A percentile compares a stretch with the other conserved stretches of the same genome.
phyloP scores from a whole-genome alignment of 2,329 filamentous ascomycete genomes.

The Gaeumannomyces sp. region DNA sequence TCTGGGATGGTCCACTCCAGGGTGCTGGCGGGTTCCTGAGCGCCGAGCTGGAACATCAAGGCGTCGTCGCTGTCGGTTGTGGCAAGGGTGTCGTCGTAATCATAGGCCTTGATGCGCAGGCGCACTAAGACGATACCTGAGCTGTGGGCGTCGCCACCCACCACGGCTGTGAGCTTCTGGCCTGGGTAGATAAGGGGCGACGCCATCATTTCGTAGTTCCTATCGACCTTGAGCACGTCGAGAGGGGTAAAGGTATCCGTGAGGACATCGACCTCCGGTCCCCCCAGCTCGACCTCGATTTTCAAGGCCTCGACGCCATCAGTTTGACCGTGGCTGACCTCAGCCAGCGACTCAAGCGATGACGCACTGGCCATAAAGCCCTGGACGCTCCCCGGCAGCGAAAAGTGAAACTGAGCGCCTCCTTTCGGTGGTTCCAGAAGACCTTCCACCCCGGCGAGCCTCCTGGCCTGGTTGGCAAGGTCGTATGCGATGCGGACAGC shows the following conservation, averaged over 20 bases:
- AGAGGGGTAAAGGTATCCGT: constrained; percentile 22
- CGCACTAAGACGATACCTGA: constrained; percentile 1
- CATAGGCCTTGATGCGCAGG: constrained; percentile 16
- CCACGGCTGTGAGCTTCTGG: constrained; percentile 17
- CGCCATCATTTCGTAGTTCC: constrained; percentile 20
- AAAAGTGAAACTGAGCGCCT: constrained; percentile 31
- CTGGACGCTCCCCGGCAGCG: constrained; percentile 29
- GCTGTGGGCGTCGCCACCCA: constrained; percentile 12
- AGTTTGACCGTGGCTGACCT: constrained; percentile 12
- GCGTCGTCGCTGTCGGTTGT: constrained; percentile 6
- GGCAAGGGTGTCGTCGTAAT: constrained; percentile 10
- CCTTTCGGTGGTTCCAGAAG: constrained; percentile 21
- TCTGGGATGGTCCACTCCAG: constrained; percentile 19
- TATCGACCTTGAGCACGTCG: constrained; percentile 17
- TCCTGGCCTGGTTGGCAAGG: constrained; percentile 22
- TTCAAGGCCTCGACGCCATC: constrained; percentile 8
- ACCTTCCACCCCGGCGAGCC: constrained; percentile 17
- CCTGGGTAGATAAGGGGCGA: constrained; percentile 25
- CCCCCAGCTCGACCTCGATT: neutral
- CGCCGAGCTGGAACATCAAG: neutral
- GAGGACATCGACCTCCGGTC: constrained; percentile 13
- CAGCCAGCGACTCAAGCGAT: neutral
- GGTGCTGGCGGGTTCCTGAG: neutral
- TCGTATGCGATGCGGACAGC: constrained; percentile 26
- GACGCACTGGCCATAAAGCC: constrained; percentile 21